Conservation (phyloP, 2,329 filamentous ascomycete species). For the Ophiognomonia clavigignenti-juglandacearum region DNA sequence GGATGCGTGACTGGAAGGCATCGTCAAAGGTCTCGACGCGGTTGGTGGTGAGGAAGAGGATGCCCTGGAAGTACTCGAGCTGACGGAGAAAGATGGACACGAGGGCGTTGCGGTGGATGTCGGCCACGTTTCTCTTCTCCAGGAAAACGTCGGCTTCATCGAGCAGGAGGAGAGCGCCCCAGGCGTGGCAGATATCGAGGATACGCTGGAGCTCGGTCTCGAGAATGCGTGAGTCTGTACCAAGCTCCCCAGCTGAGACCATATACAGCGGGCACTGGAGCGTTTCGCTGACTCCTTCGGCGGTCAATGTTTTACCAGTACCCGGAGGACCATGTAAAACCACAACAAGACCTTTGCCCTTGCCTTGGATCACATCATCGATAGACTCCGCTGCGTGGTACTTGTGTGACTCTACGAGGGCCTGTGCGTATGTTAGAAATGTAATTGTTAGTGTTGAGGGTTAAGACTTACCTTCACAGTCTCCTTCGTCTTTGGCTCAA, state of each 20-base stretch:
- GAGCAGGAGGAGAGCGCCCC: slow-evolving; percentile 79
- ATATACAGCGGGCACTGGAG: slow-evolving; percentile 79
- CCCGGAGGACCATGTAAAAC: slow-evolving; percentile 83
- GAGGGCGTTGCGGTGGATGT: slow-evolving; percentile 79
- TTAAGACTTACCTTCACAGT: slow-evolving; percentile 61
- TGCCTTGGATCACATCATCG: slow-evolving; percentile 77
- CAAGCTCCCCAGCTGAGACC: slow-evolving; percentile 76
- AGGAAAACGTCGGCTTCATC: slow-evolving; percentile 85
- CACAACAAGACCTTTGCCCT: slow-evolving; percentile 77
- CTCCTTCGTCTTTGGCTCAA: slow-evolving; percentile 56
- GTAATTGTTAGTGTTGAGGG: not conserved
- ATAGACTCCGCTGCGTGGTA: slow-evolving; percentile 77
- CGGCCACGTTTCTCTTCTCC: slow-evolving; percentile 75
- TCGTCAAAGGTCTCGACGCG: slow-evolving; percentile 85
- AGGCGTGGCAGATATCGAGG: slow-evolving; percentile 77
- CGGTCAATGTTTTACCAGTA: slow-evolving; percentile 84
- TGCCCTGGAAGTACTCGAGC: slow-evolving; percentile 89
- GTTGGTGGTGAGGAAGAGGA: slow-evolving; percentile 86
- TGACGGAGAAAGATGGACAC: slow-evolving; percentile 84
- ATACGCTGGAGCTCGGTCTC: slow-evolving; percentile 78
- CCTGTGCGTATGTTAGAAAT: slow-evolving; percentile 30
- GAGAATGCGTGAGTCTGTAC: slow-evolving; percentile 68
- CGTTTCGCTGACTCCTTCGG: slow-evolving; percentile 79
- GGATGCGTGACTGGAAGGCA: slow-evolving; percentile 83
- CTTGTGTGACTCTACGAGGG: slow-evolving; percentile 78